Base-by-base conservation (phyloP, 441 rosid species). In the Dalechampia spathulata region DNA sequence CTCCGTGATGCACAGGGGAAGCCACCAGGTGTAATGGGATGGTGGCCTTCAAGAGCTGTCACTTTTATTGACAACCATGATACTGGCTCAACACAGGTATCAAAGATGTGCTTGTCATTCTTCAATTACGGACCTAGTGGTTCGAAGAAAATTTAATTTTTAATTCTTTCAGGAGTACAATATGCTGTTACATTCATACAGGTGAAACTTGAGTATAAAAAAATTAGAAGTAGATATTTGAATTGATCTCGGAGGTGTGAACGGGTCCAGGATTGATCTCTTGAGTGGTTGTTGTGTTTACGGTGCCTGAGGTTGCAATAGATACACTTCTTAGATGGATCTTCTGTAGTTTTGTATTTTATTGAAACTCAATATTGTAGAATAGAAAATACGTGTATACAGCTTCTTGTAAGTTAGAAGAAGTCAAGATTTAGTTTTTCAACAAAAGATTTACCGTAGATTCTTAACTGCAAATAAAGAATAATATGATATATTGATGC, bases 1-100 rank as follows among this genome's bases (percentile, higher is more conserved):
- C 73, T 92, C 55, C 69, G 86, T 58, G 97, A 92, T 60, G 51
- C 85, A 1, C 82, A 80, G 64, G 95, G 92, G 63, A 92, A 89
- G 76, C 96, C 95, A 36, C 95, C 97, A 0, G 97, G 99, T 50
- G 87, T 89, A 58, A 74, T 92, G 78, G 96, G 96, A 64, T 83
- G 86, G 97, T 92, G 99, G 99, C 90, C 96, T 60, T 92, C 94
- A 22, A 86, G 97, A 77, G 79, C 96, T 22, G 92, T 85, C 60
- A 85, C 99, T 1, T 86, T 89, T 67, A 75, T 92, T 22, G 99
- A 92, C 64, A 92, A 89, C 69, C 99, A 92, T 61, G 94, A 86
- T 61, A 92, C 96, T 52, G 96, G 97, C 64, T 92, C 99, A 64
- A 86, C 97, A 42, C 96, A 89, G 94, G 95, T 86, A 60, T 54